Evolutionary conservation across 169 alveolate species (phyloP).

Genomic region (Eimeria necatrix): DNA sequence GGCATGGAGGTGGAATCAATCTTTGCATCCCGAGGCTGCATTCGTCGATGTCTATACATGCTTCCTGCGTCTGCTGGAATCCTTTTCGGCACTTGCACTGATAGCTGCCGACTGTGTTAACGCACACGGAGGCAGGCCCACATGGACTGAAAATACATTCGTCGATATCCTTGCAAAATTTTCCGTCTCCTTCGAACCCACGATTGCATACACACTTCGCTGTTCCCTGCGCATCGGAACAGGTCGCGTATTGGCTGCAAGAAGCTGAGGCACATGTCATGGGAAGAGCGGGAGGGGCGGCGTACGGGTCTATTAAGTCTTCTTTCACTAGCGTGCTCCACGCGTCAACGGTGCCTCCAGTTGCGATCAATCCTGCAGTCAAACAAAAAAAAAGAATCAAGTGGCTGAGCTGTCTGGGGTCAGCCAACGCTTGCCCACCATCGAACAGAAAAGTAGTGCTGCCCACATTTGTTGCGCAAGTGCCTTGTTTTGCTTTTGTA

Average conservation of each 20-base stretch:
- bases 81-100: slow-evolving; percentile 83
- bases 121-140: slow-evolving; percentile 84
- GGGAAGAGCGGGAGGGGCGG: slow-evolving; percentile 65
- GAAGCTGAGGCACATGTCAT: slow-evolving; percentile 64
- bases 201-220: slow-evolving; percentile 77
- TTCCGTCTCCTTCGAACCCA: slow-evolving; percentile 82
- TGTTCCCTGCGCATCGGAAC: slow-evolving; percentile 24
- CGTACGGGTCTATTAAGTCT: slow-evolving; percentile 65
- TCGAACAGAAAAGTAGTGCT: no score
- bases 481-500: neutral
- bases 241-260: slow-evolving; percentile 50
- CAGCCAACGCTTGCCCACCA: no score
- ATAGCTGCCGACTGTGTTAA: slow-evolving; percentile 80
- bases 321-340: slow-evolving; percentile 59
- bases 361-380: slow-evolving; percentile 28
- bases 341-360: slow-evolving; percentile 68
- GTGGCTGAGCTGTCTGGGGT: no score
- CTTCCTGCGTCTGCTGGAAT: slow-evolving; percentile 78
- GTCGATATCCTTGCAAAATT: slow-evolving; percentile 82
- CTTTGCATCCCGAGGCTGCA: slow-evolving; percentile 52
- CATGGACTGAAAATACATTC: slow-evolving; percentile 82
- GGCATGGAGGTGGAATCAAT: slow-evolving; percentile 72
- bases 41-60: slow-evolving; percentile 80
- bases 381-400: neutral
- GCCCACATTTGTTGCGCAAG: no score